phyloP scores from a whole-genome alignment of 108 stramenopile species.

The Cyclostephanos tholiformis region DNA sequence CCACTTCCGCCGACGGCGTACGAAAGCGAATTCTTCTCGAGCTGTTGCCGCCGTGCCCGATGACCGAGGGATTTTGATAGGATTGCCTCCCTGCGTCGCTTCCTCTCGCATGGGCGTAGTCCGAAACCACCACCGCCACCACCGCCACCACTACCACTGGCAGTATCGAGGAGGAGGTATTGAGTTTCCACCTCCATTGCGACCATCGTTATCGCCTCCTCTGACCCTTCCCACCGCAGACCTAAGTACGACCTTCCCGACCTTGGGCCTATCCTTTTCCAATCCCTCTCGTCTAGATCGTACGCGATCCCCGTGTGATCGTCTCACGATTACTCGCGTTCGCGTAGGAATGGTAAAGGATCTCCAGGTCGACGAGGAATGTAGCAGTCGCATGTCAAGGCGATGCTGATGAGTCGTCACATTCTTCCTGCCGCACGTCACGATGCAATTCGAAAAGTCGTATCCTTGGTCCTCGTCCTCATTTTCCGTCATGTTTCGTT shows the following conservation, averaged over 20 bases:
- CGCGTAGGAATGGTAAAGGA: conserved; percentile 20
- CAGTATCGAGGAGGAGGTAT: too few relatives aligned
- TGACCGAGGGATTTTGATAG: conserved; percentile 36
- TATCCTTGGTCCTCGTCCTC: background rate
- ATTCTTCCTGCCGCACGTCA: conserved; percentile 31
- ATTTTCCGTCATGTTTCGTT: conserved; percentile 18
- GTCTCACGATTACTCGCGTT: conserved; percentile 27
- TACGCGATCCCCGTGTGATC: conserved; percentile 39
- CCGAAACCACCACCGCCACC: background rate
- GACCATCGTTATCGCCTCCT: conserved; percentile 10
- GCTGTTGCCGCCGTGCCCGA: conserved; percentile 19
- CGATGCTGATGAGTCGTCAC: conserved; percentile 22
- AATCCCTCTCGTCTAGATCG: conserved; percentile 62
- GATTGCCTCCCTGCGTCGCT: conserved; percentile 36
- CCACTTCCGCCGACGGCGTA: background rate
- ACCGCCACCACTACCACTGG: background rate
- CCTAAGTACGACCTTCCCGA: conserved; percentile 44
- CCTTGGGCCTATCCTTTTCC: conserved; percentile 35
- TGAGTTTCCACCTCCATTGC: background rate
- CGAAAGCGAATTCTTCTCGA: background rate
- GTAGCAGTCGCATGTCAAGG: conserved; percentile 35
- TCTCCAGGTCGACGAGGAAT: conserved; percentile 43
- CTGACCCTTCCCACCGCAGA: conserved; percentile 42
- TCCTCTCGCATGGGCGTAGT: background rate
- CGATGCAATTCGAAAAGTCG: conserved; percentile 1